Base-by-base conservation (phyloP, 1,284 basidiomycete genomes). In the Ceratobasidium sp. region DNA sequence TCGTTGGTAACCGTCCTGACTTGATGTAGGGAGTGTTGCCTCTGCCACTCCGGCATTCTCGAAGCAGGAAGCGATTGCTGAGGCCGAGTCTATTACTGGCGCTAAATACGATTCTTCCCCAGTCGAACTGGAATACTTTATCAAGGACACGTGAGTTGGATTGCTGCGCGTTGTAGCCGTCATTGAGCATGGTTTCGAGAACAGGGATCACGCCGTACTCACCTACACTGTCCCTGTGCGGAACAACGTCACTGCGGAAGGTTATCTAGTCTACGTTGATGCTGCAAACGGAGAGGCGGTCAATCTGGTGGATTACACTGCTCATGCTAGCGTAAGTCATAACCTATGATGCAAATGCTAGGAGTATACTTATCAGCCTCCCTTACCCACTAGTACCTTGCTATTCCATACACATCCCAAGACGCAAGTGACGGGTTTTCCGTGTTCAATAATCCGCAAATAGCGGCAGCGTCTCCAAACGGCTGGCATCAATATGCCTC, bases 391-490 rank as follows among this genome's bases (percentile, higher is more conserved):
- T n/a, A n/a, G 81, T 84, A 83, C 73, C 77, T 74, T 12, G 83
- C 82, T 22, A 73, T 84, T 22, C 82, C 82, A 5, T 80, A 83
- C 60, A 74, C 72, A 17, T 79, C 81, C 71, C 75, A 82, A 68
- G 74, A 68, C n/a, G 49, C 49, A 12, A 67, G 34, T 13, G 32
- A 38, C n/a, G 62, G 62, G 3, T 67, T 65, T 35, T 27, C 35
- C 13, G 67, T 69, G 15, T 27, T 64, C 8, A 60, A 35, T 15
- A 58, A 69, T 27, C 70, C 54, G n/a, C 65, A 58, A 7, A 67
- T 69, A 35, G 50, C 12, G 22, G 49, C 22, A n/a, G 67, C 70
- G 15, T 71, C 67, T 20, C 70, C 70, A 6, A 55, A 56, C 43
- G 68, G 68, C 13, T 71, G 70, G 70, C 69, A 70, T 43, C 35